Base-by-base conservation (phyloP, 2,329 filamentous ascomycete species). In the Corniculantispora saksenae region DNA sequence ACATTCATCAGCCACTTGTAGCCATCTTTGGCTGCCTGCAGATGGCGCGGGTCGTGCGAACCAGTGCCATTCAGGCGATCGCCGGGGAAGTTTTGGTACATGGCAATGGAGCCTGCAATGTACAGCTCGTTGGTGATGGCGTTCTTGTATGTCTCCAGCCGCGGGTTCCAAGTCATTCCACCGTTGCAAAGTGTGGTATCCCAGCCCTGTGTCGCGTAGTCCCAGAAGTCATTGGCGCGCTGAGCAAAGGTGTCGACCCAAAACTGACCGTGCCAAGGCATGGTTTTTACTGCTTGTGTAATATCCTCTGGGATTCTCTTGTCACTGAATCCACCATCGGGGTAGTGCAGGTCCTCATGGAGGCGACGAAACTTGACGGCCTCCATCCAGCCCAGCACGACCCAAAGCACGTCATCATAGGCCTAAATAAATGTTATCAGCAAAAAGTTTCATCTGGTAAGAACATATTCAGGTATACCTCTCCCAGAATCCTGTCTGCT, bases 391-490 rank as follows among this genome's bases (percentile, higher is more conserved):
- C 91, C 92, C 45, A 98, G 83, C 2, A 96, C 93, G 1, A 97
- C 93, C 94, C 94, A 98, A 3, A 97, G 85, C 80, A 97, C 97
- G 75, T 98, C 94, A 73, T 97, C 94, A 74, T 90, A 97, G 0
- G 94, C 94, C 81, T 95, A 82, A 21, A 29, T 25, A 3, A 7
- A 7, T 12, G 32, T 17, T 9, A 17, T 70, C 60, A 67, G 67
- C 29, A 53, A 35, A 27, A 10, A 43, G 55, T 56, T 4, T 19
- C 12, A 15, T 13, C 17, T 43, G 38, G 38, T 13, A 43, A 43
- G 38, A 43, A 43, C 8, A 7, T 43, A 43, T 40, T 21, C 12
- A 47, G 51, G 15, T 10, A 60, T 67, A 81, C 80, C 73, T 88
- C 76, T 64, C 88, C 86, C 53, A 92, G 85, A 58, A 97, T 84